phyloP scores from a whole-genome alignment of 73 alveolate species.

The Tetrahymena borealis region DNA sequence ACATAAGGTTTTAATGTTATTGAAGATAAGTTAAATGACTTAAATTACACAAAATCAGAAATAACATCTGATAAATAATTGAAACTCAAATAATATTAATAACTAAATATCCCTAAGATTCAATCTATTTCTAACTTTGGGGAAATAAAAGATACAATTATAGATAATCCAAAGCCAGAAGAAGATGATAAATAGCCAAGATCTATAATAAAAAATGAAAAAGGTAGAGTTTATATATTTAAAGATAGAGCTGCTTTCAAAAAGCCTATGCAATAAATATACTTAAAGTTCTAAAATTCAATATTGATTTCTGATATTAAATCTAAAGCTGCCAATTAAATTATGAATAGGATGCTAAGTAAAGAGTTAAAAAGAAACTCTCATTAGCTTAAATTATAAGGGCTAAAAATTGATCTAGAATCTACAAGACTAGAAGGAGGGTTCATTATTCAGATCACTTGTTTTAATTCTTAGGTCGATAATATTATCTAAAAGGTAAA shows the following conservation, averaged over 20 bases:
- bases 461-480: not conserved
- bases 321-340: not conserved
- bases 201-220: not conserved
- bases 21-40: not conserved
- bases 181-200: not conserved
- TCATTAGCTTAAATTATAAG: not conserved
- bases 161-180: not conserved
- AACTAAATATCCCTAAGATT: not conserved
- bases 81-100: not conserved
- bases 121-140: not conserved
- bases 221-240: not conserved
- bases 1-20: not conserved
- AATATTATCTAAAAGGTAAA: not conserved
- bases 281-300: not conserved
- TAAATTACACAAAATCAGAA: not conserved
- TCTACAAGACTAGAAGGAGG: not conserved
- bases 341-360: not conserved
- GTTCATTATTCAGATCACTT: not conserved
- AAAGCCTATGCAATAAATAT: not conserved
- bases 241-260: not conserved
- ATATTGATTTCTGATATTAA: not conserved
- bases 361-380: not conserved
- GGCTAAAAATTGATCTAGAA: not conserved
- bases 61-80: not conserved
- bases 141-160: not conserved